A percentile compares a stretch with the other conserved stretches of the same genome.
phyloP scores from a whole-genome alignment of 257 asterid species.

The Penstemon newberryi region DNA sequence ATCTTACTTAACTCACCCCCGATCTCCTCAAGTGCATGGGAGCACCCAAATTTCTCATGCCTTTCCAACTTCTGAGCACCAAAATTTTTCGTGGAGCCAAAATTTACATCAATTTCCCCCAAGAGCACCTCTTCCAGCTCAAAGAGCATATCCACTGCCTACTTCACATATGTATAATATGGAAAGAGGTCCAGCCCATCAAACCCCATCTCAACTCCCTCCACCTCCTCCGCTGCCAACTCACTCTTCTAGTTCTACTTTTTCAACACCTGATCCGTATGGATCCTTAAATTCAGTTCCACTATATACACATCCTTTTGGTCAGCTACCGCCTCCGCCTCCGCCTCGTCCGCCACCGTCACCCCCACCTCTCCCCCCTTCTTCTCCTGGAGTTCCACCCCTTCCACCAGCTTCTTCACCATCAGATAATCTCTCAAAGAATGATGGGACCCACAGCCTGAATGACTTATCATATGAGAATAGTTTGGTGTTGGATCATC shows the following conservation, averaged over 20 bases:
- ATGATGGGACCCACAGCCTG: constrained; percentile 28
- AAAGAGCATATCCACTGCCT: constrained; percentile 42
- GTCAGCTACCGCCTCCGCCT: constrained; percentile 34
- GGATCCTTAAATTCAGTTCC: constrained; percentile 33
- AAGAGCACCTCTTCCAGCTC: constrained; percentile 34
- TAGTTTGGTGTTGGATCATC: constrained; percentile 32
- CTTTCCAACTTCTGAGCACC: constrained; percentile 42
- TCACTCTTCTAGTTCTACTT: constrained; percentile 37
- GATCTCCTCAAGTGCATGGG: constrained; percentile 42
- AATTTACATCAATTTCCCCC: constrained; percentile 44
- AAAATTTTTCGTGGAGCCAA: constrained; percentile 48
- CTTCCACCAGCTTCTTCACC: constrained; percentile 59
- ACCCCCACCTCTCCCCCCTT: constrained; percentile 52
- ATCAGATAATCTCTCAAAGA: constrained; percentile 27
- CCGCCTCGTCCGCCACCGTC: constrained; percentile 39
- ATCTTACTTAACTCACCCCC: constrained; percentile 43
- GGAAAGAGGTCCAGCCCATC: constrained; percentile 47
- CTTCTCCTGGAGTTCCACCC: constrained; percentile 59
- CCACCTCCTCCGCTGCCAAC: constrained; percentile 35
- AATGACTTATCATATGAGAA: constrained; percentile 25
- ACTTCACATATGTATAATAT: constrained; percentile 44
- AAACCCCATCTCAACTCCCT: constrained; percentile 35
- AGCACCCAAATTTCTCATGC: constrained; percentile 40
- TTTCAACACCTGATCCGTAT: constrained; percentile 34
- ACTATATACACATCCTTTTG: constrained; percentile 35